Conservation (phyloP, 2,329 filamentous ascomycete species). For the Aspergillus sp. region DNA sequence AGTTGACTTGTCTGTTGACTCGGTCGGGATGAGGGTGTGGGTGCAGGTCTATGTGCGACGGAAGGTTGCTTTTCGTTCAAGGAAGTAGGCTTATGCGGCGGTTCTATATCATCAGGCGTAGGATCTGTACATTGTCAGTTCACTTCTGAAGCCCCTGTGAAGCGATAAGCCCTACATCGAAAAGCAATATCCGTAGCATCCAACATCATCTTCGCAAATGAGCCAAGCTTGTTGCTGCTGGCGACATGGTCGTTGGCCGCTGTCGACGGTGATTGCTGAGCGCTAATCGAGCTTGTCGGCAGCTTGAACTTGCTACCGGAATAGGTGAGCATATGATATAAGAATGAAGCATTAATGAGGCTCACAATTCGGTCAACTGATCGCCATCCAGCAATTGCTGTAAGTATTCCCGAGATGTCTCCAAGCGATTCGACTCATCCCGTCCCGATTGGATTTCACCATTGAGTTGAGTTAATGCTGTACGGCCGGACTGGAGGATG, state of each 20-base stretch:
- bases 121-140: slow-evolving; percentile 36
- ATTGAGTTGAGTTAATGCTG: slow-evolving; percentile 68
- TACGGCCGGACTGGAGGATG: slow-evolving; percentile 55
- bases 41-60: slow-evolving; percentile 47
- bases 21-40: slow-evolving; percentile 35
- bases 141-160: not conserved
- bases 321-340: slow-evolving; percentile 18
- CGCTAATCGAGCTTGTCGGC: slow-evolving; percentile 31
- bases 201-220: slow-evolving; percentile 59
- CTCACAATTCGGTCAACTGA: slow-evolving; percentile 55
- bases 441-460: slow-evolving; percentile 65
- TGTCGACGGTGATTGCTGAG: slow-evolving; percentile 21
- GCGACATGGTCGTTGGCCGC: slow-evolving; percentile 24
- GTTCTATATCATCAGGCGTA: slow-evolving; percentile 27
- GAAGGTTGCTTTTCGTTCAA: slow-evolving; percentile 28
- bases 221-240: slow-evolving; percentile 45
- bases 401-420: slow-evolving; percentile 72
- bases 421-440: slow-evolving; percentile 62
- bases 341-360: slow-evolving; percentile 8
- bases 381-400: slow-evolving; percentile 71
- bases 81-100: slow-evolving; percentile 25
- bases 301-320: slow-evolving; percentile 46
- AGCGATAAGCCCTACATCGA: slow-evolving; percentile 38
- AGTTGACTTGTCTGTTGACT: slow-evolving; percentile 36
- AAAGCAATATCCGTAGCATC: slow-evolving; percentile 49